These are phyloP conservation scores for Nannizziopsis arthrosporioides DNA, from an alignment of 2,329 filamentous ascomycete species.

Conservation along the genomic window DNA sequence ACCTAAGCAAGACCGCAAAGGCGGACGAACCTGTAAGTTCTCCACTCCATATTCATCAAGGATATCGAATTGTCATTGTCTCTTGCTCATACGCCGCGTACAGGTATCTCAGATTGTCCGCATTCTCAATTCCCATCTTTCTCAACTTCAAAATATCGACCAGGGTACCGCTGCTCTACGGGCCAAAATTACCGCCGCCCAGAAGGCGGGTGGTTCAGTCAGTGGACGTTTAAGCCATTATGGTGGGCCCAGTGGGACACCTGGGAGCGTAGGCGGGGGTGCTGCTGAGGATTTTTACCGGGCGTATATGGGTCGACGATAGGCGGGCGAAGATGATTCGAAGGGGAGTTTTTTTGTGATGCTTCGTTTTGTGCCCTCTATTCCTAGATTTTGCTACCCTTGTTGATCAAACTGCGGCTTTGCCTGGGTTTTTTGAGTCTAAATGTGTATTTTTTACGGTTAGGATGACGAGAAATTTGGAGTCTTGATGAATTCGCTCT, in stretches of 20 bases:
- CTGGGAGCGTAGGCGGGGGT: constrained; percentile 34
- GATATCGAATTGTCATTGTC: neutral
- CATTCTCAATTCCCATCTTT: constrained; percentile 84
- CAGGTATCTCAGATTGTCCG: constrained; percentile 90
- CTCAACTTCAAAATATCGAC: constrained; percentile 88
- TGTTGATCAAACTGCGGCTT: too few species aligned
- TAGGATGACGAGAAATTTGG: too few species aligned
- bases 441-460: neutral
- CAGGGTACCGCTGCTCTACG: constrained; percentile 69
- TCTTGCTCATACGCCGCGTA: neutral
- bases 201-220: constrained; percentile 58
- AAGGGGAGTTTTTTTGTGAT: neutral
- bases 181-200: constrained; percentile 67
- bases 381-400: too few species aligned
- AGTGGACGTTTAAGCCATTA: constrained; percentile 34
- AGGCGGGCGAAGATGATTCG: constrained; percentile 15
- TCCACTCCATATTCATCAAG: constrained; percentile 19
- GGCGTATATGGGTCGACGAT: constrained; percentile 64
- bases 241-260: constrained; percentile 19
- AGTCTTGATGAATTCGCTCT: too few species aligned
- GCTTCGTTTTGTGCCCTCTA: neutral
- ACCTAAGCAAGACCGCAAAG: constrained; percentile 77
- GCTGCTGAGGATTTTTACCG: constrained; percentile 82
- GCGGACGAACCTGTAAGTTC: constrained; percentile 69
- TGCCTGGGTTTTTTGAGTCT: neutral